Conservation (phyloP, 2,329 filamentous ascomycete genomes). For the Chrysoporthe austroafricana region DNA sequence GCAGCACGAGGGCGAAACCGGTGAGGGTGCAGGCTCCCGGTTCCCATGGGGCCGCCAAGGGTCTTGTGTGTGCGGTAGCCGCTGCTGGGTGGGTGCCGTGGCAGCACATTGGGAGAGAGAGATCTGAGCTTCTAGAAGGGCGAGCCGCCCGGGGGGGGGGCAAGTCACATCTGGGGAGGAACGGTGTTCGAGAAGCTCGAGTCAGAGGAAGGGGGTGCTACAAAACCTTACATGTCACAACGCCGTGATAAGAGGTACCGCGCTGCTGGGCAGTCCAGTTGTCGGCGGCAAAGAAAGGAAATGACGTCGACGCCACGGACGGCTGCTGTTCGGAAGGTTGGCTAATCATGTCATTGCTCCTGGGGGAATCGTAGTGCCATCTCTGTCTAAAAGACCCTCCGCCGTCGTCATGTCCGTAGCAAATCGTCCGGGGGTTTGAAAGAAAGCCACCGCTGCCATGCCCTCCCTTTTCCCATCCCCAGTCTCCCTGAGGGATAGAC, state of each 20-base stretch:
- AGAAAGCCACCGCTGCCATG: background rate
- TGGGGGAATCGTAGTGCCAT: constrained; percentile 27
- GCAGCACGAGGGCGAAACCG: too few relatives aligned
- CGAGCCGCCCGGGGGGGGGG: background rate
- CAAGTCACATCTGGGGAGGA: background rate
- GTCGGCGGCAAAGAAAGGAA: constrained; percentile 19
- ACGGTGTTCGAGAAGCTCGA: constrained; percentile 10
- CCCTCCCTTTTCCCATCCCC: background rate
- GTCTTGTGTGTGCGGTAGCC: background rate
- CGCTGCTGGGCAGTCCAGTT: background rate
- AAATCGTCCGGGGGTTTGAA: background rate
- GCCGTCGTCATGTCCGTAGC: constrained; percentile 1
- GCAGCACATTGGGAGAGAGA: background rate
- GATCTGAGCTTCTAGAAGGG: background rate
- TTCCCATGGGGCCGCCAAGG: background rate
- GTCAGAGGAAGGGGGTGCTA: background rate
- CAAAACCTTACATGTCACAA: constrained; percentile 14
- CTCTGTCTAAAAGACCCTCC: constrained; percentile 17
- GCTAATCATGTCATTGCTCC: constrained; percentile 18
- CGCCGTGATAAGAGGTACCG: constrained; percentile 19
- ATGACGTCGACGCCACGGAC: constrained; percentile 3
- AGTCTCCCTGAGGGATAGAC: background rate
- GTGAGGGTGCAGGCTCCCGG: too few relatives aligned
- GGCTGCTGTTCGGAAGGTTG: background rate
- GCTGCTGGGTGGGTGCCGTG: background rate